Evolutionary conservation across 257 asterid species (phyloP).

Genomic region (Eustoma russellianum): DNA sequence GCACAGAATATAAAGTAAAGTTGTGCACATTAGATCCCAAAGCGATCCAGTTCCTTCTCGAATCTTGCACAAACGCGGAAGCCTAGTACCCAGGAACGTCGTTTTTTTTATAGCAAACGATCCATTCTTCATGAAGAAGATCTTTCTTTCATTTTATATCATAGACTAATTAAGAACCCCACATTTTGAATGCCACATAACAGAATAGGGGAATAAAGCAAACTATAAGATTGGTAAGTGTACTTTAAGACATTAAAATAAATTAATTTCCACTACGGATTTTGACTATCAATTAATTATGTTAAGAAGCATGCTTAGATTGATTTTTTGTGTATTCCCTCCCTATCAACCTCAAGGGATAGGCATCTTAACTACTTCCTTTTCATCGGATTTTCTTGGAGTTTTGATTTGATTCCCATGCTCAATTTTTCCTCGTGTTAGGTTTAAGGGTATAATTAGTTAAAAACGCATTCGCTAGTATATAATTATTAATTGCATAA

Average conservation of each 20-base stretch:
- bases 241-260: slow-evolving; percentile 8
- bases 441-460: slow-evolving; percentile 7
- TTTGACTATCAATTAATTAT: slow-evolving; percentile 3
- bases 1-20: no score
- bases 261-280: slow-evolving; percentile 8
- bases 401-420: slow-evolving; percentile 14
- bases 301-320: slow-evolving; percentile 17
- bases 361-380: slow-evolving; percentile 22
- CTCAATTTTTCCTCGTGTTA: slow-evolving; percentile 1
- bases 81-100: no score
- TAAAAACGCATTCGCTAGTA: slow-evolving; percentile 11
- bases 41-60: no score
- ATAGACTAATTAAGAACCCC: no score
- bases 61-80: no score
- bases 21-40: no score
- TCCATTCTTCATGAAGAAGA: no score
- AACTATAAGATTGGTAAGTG: slow-evolving; percentile 1
- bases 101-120: no score
- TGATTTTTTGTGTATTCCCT: slow-evolving; percentile 16
- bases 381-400: slow-evolving; percentile 4
- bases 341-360: slow-evolving; percentile 2
- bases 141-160: no score
- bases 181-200: not conserved
- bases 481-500: not conserved
- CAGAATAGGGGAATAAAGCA: slow-evolving; percentile 5